Evolutionary conservation across 2,329 filamentous ascomycete species (phyloP), one percentile per base, ranked within the genome.

Genomic region (Sporothrix pseudoabietina): DNA sequence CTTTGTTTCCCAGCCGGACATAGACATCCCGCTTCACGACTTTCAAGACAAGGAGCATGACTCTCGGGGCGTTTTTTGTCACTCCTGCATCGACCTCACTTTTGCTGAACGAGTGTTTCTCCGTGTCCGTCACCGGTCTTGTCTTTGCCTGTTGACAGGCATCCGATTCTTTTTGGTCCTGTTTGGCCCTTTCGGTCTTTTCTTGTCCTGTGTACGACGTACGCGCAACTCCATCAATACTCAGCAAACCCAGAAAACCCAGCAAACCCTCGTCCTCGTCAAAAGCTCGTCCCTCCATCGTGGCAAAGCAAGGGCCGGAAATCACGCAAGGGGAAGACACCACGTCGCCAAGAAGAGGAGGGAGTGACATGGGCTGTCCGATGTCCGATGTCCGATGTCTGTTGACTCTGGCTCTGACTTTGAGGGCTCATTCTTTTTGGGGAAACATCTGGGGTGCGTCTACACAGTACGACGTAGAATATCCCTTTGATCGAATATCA

Each of bases 281-380:
- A 7, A 54, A 54, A 10, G 19, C 52, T 54, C 52, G n/a, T 54
- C 30, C 35, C 30, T 32, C 19, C 44, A 55, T 69, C 66, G 66
- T 68, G 66, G 47, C 47, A 26, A 69, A 39, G 66, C 49, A 69
- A 69, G 66, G 66, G 16, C 26, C 47, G 47, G 65, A 54, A 47
- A 69, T 22, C 47, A 39, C 65, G 65, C 47, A 69, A 68, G 47
- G 65, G 30, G 47, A 69, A 69, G 47, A 69, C 65, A 35, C 65
- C 44, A 69, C 65, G 65, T 35, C 63, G 39, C 63, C 63, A 47
- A 66, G 63, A 66, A 66, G 12, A 66, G 26, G n/a, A 49, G 12
- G 41, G 63, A 66, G 26, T 32, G 41, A 19, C 41, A 10, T 10
- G 35, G 32, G 4, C 32, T 30, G 57, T n/a, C 16, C 41, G 19